These are phyloP conservation scores for Colletotrichum sansevieriae DNA, from an alignment of 2,329 filamentous ascomycete species.

Conservation along the genomic window DNA sequence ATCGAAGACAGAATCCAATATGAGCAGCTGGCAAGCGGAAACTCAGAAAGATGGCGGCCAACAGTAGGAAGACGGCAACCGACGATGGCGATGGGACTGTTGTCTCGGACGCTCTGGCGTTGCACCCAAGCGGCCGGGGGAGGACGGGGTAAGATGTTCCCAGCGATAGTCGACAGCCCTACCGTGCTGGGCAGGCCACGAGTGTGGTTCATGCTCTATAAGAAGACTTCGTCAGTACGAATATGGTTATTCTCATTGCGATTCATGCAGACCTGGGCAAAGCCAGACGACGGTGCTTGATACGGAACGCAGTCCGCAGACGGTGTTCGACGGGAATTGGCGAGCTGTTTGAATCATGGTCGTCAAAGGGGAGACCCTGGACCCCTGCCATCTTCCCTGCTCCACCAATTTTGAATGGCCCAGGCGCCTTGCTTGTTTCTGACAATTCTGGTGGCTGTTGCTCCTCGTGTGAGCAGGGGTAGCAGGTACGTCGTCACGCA, in stretches of 20 bases:
- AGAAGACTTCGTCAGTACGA: not conserved
- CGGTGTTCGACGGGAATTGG: not conserved
- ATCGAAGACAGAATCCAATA: not conserved
- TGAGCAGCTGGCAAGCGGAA: slow-evolving; percentile 5
- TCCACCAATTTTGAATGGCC: slow-evolving; percentile 37
- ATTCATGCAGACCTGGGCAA: slow-evolving; percentile 15
- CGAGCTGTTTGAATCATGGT: slow-evolving; percentile 30
- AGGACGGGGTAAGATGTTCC: not conserved
- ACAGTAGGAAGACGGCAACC: slow-evolving; percentile 1
- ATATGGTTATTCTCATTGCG: slow-evolving; percentile 12
- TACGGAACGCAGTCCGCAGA: slow-evolving; percentile 3
- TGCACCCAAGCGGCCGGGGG: slow-evolving; percentile 22
- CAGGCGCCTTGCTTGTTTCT: slow-evolving; percentile 35
- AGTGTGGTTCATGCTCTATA: not conserved
- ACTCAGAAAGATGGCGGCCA: slow-evolving; percentile 1
- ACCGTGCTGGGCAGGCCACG: not conserved
- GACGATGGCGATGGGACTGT: not conserved
- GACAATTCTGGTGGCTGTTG: slow-evolving; percentile 39
- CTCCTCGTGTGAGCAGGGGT: slow-evolving; percentile 31
- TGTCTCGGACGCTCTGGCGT: slow-evolving; percentile 11
- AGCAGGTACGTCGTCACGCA: slow-evolving; percentile 30
- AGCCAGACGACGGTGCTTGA: not conserved
- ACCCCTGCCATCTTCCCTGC: slow-evolving; percentile 25
- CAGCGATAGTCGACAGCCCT: slow-evolving; percentile 19
- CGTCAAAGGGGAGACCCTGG: slow-evolving; percentile 17